A percentile compares a stretch with the other conserved stretches of the same genome.
Conservation (phyloP, 2,329 filamentous ascomycete species). For the Pseudocercospora fijiensis region DNA sequence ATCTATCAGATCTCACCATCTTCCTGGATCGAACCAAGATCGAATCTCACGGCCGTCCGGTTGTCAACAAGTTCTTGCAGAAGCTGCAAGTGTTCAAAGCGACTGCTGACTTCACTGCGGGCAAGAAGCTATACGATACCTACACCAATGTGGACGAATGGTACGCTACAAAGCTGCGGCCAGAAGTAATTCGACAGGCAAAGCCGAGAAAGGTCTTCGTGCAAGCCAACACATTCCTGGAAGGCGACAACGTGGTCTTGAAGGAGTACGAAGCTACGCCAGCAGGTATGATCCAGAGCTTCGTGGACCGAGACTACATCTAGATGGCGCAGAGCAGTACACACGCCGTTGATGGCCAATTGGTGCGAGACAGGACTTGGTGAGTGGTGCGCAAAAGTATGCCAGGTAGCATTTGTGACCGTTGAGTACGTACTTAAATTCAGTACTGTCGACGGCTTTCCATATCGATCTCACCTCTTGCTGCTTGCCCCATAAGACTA, state of each 20-base stretch:
- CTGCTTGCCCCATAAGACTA: background rate
- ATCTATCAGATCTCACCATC: conserved; percentile 75
- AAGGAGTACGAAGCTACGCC: conserved; percentile 83
- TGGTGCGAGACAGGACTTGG: background rate
- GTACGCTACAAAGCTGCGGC: conserved; percentile 77
- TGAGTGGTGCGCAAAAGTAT: background rate
- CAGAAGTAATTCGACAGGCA: conserved; percentile 72
- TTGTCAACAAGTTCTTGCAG: conserved; percentile 82
- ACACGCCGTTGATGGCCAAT: background rate
- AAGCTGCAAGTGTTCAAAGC: conserved; percentile 91
- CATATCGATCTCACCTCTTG: background rate
- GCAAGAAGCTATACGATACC: conserved; percentile 75
- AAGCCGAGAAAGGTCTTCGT: conserved; percentile 89
- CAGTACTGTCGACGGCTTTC: background rate
- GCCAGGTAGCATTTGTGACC: background rate
- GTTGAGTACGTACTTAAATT: background rate
- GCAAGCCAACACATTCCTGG: conserved; percentile 80
- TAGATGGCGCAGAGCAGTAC: conserved; percentile 17
- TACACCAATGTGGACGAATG: conserved; percentile 85
- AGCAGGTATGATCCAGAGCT: conserved; percentile 82
- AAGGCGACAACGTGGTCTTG: conserved; percentile 66
- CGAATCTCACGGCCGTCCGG: conserved; percentile 73
- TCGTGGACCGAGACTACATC: conserved; percentile 41
- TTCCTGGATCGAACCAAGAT: conserved; percentile 84
- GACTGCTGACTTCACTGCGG: conserved; percentile 77